phyloP scores from a whole-genome alignment of 768 basidiomycete species.

The Suillus brevipes region DNA sequence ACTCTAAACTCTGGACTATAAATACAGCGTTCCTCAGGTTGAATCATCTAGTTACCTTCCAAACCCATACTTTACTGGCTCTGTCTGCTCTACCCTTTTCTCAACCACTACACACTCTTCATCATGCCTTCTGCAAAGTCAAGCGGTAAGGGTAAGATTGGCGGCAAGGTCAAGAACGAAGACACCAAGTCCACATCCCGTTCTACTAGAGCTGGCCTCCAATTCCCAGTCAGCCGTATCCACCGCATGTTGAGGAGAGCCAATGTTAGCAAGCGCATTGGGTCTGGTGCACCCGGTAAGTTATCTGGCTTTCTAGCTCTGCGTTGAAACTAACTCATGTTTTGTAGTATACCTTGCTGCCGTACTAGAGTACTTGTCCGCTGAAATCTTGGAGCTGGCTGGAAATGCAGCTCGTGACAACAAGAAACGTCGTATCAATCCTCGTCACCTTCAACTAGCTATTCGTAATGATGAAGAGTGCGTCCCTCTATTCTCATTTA shows the following conservation, averaged over 20 bases:
- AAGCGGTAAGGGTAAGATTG: conserved; percentile 33
- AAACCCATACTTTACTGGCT: background rate
- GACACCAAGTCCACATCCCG: conserved; percentile 61
- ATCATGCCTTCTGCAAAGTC: conserved; percentile 32
- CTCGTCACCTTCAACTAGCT: conserved; percentile 91
- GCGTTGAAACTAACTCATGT: background rate
- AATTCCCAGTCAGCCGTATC: conserved; percentile 92
- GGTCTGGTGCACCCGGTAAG: conserved; percentile 82
- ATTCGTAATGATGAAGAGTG: conserved; percentile 94
- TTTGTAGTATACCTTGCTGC: conserved; percentile 84
- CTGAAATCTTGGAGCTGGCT: conserved; percentile 92
- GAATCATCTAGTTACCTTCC: background rate
- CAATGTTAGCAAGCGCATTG: conserved; percentile 85
- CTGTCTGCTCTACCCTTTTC: background rate
- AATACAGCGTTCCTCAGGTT: conserved; percentile 13
- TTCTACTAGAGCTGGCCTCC: conserved; percentile 74
- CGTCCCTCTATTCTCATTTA: conserved; percentile 22
- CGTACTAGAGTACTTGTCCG: conserved; percentile 89
- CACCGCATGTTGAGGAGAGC: conserved; percentile 86
- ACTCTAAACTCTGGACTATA: conserved; percentile 21
- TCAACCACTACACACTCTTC: background rate
- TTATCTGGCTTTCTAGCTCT: conserved; percentile 5
- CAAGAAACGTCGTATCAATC: conserved; percentile 95
- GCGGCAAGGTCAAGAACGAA: conserved; percentile 56
- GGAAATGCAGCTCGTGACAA: conserved; percentile 89